A percentile compares a stretch with the other conserved stretches of the same genome.
Evolutionary conservation across 495 filamentous ascomycete species (phyloP).

Genomic region (Penicillium psychrofluorescens): DNA sequence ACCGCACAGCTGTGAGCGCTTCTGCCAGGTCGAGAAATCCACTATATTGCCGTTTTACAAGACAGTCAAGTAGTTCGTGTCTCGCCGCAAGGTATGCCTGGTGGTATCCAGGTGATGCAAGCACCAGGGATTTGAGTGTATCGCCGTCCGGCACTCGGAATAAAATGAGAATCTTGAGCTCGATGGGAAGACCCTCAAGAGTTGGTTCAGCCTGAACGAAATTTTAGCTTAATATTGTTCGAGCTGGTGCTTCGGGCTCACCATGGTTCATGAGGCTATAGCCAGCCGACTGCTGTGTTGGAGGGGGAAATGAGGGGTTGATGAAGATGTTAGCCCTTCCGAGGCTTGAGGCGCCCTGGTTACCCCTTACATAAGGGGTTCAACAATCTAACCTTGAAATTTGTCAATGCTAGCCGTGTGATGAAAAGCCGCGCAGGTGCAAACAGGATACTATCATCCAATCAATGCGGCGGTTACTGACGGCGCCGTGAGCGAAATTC

Average conservation of each 20-base stretch:
- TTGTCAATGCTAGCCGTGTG: too few relatives aligned
- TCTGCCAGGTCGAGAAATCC: conserved; percentile 7
- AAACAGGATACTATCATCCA: too few relatives aligned
- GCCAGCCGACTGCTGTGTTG: neutral
- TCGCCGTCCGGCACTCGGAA: conserved; percentile 2
- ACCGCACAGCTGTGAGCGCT: conserved; percentile 11
- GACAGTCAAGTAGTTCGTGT: conserved; percentile 3
- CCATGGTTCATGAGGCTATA: neutral
- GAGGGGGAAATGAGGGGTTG: conserved; percentile 1
- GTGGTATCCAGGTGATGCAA: conserved; percentile 13
- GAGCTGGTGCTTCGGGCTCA: neutral
- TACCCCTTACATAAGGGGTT: too few relatives aligned
- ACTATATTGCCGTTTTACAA: conserved; percentile 6
- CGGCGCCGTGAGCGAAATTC: too few relatives aligned
- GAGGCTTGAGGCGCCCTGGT: too few relatives aligned
- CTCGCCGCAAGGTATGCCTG: conserved; percentile 11
- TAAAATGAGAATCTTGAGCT: conserved; percentile 15
- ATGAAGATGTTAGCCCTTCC: neutral
- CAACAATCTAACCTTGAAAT: too few relatives aligned
- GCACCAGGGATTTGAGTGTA: conserved; percentile 12
- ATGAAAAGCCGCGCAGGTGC: too few relatives aligned
- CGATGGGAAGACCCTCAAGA: conserved; percentile 14
- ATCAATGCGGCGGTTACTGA: too few relatives aligned
- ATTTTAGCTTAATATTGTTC: neutral
- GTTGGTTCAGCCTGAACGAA: conserved; percentile 7